phyloP scores from a whole-genome alignment of 768 basidiomycete species.

The Collybia nuda region DNA sequence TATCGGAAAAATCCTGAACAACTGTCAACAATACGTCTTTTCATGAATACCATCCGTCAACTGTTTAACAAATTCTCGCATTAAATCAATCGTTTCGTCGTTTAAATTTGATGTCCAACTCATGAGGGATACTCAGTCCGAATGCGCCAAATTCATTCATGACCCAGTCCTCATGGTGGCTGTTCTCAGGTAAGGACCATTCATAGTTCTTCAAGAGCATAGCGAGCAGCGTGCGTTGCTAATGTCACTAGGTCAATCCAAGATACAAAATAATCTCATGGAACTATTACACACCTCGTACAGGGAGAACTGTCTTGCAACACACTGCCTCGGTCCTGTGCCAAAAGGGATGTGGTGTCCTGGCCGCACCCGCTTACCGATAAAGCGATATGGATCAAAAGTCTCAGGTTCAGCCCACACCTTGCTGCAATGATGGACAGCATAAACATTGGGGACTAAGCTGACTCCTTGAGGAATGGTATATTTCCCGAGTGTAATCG shows the following conservation, averaged over 20 bases:
- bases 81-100: too few relatives aligned
- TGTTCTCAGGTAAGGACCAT: slow-evolving; percentile 28
- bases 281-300: slow-evolving; percentile 15
- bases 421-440: slow-evolving; percentile 25
- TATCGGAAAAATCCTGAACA: slow-evolving; percentile 4
- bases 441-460: slow-evolving; percentile 30
- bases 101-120: slow-evolving; percentile 27
- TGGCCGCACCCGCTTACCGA: slow-evolving; percentile 8
- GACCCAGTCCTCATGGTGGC: slow-evolving; percentile 21
- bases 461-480: slow-evolving; percentile 26
- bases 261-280: too few relatives aligned
- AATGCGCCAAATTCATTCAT: slow-evolving; percentile 35
- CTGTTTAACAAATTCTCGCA: too few relatives aligned
- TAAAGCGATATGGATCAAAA: slow-evolving; percentile 31
- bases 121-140: slow-evolving; percentile 30
- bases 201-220: slow-evolving; percentile 33
- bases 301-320: slow-evolving; percentile 27
- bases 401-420: slow-evolving; percentile 26
- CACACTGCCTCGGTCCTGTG: slow-evolving; percentile 31
- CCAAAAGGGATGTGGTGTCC: slow-evolving; percentile 28
- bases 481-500: slow-evolving; percentile 26
- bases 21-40: slow-evolving; percentile 7
- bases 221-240: slow-evolving; percentile 31
- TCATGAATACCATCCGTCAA: neutral
- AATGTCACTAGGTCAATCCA: too few relatives aligned